These are phyloP conservation scores for Omphalea diandra DNA, from an alignment of 441 rosid genomes.

Conservation along the genomic window DNA sequence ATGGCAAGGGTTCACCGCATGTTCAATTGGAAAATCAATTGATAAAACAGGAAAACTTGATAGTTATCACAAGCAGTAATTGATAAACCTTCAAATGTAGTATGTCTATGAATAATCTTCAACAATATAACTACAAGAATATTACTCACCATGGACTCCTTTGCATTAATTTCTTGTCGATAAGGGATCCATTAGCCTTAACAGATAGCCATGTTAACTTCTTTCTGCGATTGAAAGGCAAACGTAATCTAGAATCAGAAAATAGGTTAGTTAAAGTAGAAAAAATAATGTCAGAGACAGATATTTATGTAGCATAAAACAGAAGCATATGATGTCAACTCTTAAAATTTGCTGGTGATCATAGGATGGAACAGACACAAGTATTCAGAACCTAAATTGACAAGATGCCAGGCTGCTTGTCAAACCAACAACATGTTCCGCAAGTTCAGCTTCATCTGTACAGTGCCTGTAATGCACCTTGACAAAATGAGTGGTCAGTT, in stretches of 20 bases:
- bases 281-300: background rate
- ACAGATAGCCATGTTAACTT: constrained; percentile 73
- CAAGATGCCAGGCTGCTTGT: constrained; percentile 89
- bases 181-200: constrained; percentile 77
- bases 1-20: too few relatives aligned
- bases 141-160: constrained; percentile 69
- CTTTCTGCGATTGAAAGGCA: constrained; percentile 55
- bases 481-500: constrained; percentile 63
- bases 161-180: constrained; percentile 66
- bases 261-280: constrained; percentile 1
- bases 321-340: background rate
- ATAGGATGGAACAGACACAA: too few relatives aligned
- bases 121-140: background rate
- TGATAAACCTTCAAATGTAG: background rate
- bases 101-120: background rate
- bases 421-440: constrained; percentile 86
- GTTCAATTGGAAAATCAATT: background rate
- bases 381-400: constrained; percentile 57
- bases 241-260: constrained; percentile 16
- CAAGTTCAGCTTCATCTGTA: constrained; percentile 90
- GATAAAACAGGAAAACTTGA: background rate
- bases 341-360: background rate
- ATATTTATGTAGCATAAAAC: constrained; percentile 10
- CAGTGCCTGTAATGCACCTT: constrained; percentile 85
- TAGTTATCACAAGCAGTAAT: background rate